These are phyloP conservation scores for Aspergillus transmontanensis DNA, from an alignment of 2,329 filamentous ascomycete species.

Conservation along the genomic window DNA sequence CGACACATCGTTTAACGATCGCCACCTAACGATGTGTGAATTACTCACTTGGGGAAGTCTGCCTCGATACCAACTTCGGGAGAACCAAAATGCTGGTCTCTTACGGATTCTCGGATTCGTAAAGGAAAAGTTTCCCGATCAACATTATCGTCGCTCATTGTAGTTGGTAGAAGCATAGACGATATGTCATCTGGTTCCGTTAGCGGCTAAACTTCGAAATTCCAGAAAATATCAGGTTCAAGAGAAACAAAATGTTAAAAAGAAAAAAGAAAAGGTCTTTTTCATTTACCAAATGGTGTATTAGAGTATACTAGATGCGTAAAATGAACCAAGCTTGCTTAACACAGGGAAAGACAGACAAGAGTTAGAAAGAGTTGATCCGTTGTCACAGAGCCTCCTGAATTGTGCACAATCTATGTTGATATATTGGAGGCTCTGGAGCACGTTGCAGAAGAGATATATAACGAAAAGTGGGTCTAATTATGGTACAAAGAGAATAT, in stretches of 20 bases:
- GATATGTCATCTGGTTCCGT: slow-evolving; percentile 24
- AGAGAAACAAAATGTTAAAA: not conserved
- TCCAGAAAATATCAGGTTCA: not conserved
- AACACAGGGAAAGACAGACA: not conserved
- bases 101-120: slow-evolving; percentile 13
- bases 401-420: not conserved
- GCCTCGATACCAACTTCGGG: slow-evolving; percentile 3
- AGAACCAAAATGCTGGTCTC: slow-evolving; percentile 9
- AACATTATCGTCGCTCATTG: slow-evolving; percentile 23
- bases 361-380: not conserved
- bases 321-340: not conserved
- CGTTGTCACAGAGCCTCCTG: not conserved
- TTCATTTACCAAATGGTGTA: not conserved
- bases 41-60: slow-evolving; percentile 18
- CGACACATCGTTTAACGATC: not conserved
- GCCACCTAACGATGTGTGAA: not conserved
- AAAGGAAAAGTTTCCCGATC: slow-evolving; percentile 20
- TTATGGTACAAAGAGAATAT: not conserved
- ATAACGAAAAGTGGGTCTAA: not conserved
- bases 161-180: slow-evolving; percentile 16
- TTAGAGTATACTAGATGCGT: not conserved
- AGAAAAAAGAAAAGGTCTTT: not conserved
- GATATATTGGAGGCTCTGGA: not conserved
- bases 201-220: slow-evolving; percentile 7
- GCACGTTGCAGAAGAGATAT: not conserved